Evolutionary conservation across 179 eudicot genomes (phyloP).

Genomic region (Spergularia azorica): DNA sequence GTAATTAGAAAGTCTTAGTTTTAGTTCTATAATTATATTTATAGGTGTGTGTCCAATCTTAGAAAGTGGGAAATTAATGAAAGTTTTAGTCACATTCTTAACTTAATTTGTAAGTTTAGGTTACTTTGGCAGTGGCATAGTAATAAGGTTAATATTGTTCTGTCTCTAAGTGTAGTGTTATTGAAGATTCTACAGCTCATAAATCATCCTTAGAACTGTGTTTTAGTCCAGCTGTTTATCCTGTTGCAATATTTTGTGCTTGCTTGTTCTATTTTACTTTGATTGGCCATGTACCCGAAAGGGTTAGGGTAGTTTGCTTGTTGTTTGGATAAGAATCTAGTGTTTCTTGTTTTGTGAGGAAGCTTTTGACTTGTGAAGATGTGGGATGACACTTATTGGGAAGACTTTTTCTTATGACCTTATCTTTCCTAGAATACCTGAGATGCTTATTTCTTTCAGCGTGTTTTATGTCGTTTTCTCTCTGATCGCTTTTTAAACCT

Average conservation of each 20-base stretch:
- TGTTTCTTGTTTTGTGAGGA: conserved; percentile 55
- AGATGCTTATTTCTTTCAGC: conserved; percentile 17
- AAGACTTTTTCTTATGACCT: conserved; percentile 24
- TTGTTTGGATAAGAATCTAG: conserved; percentile 59
- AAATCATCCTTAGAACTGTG: conserved; percentile 19
- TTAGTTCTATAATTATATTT: neutral
- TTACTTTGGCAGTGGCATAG: conserved; percentile 15
- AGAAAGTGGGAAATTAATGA: conserved; percentile 5
- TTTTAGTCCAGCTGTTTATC: conserved; percentile 16
- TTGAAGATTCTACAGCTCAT: conserved; percentile 31
- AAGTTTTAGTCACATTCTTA: neutral
- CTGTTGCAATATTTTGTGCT: conserved; percentile 6
- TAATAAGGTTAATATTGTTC: neutral
- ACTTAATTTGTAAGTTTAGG: conserved; percentile 16
- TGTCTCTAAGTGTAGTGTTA: conserved; percentile 2
- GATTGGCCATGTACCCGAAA: conserved; percentile 11
- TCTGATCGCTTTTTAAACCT: conserved; percentile 7
- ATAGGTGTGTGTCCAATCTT: neutral
- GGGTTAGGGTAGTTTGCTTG: conserved; percentile 35
- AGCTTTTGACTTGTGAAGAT: conserved; percentile 34
- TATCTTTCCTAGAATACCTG: conserved; percentile 12
- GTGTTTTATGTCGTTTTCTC: conserved; percentile 6
- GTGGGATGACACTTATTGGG: conserved; percentile 25
- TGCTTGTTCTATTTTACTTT: conserved; percentile 15
- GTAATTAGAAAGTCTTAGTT: neutral